A percentile compares a stretch with the other conserved stretches of the same genome.
These are phyloP conservation scores for Calycina herbarum DNA, from an alignment of 2,329 filamentous ascomycete species.

Conservation along the genomic window DNA sequence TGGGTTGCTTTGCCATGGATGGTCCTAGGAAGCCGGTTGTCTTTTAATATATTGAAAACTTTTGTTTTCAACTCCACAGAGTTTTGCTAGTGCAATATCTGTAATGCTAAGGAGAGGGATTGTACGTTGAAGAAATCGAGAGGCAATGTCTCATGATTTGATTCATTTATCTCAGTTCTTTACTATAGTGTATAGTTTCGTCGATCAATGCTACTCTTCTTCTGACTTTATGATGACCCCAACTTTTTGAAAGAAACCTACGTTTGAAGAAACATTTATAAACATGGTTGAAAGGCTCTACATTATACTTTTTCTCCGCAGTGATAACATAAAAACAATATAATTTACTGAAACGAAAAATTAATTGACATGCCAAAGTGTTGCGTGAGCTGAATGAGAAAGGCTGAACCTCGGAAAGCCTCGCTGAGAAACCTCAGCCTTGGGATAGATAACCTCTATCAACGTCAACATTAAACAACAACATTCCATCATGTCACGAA, in stretches of 20 bases:
- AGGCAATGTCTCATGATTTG: not conserved
- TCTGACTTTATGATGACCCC: too few species aligned
- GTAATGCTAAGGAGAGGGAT: not conserved
- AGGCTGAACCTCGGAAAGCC: constrained; percentile 5
- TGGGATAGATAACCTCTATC: not conserved
- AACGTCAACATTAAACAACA: not conserved
- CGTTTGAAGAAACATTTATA: too few species aligned
- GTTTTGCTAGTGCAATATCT: constrained; percentile 1
- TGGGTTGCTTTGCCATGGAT: not conserved
- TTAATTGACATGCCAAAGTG: too few species aligned
- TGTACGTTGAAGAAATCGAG: not conserved
- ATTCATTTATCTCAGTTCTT: too few species aligned
- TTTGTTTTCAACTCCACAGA: not conserved
- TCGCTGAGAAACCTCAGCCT: not conserved
- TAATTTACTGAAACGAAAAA: too few species aligned
- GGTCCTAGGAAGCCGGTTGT: not conserved
- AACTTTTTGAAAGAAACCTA: too few species aligned
- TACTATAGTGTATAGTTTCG: too few species aligned
- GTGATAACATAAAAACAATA: too few species aligned
- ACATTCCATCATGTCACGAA: constrained; percentile 13
- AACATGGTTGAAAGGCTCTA: too few species aligned
- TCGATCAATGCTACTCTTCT: too few species aligned
- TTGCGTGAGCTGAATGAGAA: too few species aligned
- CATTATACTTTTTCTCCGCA: too few species aligned
- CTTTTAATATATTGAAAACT: not conserved